These are phyloP conservation scores for Suillus subalutaceus DNA, from an alignment of 768 basidiomycete genomes.

Conservation along the genomic window DNA sequence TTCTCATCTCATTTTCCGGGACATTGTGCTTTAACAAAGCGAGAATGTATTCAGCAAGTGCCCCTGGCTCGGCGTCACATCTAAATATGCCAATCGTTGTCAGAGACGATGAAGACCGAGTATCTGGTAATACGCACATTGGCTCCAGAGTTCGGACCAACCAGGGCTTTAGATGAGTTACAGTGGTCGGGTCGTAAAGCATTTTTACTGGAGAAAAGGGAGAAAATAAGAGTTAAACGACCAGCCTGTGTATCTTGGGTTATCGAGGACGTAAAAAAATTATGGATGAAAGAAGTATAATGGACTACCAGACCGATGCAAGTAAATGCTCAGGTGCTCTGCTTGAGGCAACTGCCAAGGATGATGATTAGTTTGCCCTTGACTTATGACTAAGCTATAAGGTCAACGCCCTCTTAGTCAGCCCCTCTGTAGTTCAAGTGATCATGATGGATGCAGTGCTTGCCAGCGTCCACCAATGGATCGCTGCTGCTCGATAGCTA, in stretches of 20 bases:
- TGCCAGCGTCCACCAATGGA: background rate
- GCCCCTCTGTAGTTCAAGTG: background rate
- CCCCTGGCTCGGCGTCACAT: constrained; percentile 95
- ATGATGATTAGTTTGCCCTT: constrained; percentile 5
- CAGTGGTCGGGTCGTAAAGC: constrained; percentile 69
- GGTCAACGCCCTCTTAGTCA: background rate
- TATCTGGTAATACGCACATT: constrained; percentile 57
- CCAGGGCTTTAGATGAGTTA: constrained; percentile 80
- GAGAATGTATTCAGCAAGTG: constrained; percentile 92
- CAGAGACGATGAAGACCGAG: constrained; percentile 7
- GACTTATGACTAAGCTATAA: constrained; percentile 4
- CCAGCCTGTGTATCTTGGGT: constrained; percentile 12
- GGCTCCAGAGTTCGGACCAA: constrained; percentile 87
- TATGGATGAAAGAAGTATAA: background rate
- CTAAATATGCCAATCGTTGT: constrained; percentile 43
- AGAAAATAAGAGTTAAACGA: constrained; percentile 6
- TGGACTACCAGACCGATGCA: background rate
- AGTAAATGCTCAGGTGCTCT: constrained; percentile 8
- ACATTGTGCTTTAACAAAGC: constrained; percentile 92
- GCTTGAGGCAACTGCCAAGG: constrained; percentile 3
- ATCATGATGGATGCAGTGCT: too few relatives aligned
- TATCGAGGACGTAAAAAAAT: background rate
- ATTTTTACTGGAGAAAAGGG: constrained; percentile 38
- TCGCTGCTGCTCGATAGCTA: background rate
- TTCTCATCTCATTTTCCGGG: constrained; percentile 78